These are phyloP conservation scores for Lecanoromycetidae sp. DNA, from an alignment of 2,329 filamentous ascomycete genomes.

Conservation along the genomic window DNA sequence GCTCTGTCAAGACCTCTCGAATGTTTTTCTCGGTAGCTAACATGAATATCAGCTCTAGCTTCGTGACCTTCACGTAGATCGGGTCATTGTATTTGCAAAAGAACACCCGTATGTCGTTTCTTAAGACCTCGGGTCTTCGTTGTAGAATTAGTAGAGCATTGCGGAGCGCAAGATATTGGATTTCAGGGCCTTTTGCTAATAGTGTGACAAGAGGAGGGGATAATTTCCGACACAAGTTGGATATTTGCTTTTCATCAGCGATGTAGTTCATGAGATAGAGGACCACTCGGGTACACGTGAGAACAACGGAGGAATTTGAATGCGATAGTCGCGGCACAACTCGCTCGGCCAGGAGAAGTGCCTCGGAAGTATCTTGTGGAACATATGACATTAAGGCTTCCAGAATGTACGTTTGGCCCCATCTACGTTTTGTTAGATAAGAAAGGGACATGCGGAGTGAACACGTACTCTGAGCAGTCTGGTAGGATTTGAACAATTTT, in stretches of 20 bases:
- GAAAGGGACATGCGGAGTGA: not conserved
- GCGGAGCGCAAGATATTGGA: constrained; percentile 90
- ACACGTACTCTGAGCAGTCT: constrained; percentile 84
- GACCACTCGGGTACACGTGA: constrained; percentile 92
- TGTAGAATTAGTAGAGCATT: constrained; percentile 93
- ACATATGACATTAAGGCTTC: constrained; percentile 97
- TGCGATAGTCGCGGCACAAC: constrained; percentile 93
- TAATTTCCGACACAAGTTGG: constrained; percentile 76
- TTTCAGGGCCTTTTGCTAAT: constrained; percentile 88
- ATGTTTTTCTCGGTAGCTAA: constrained; percentile 92
- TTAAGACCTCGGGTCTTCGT: constrained; percentile 77
- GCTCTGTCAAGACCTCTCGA: constrained; percentile 81
- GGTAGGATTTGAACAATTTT: constrained; percentile 95
- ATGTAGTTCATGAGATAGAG: constrained; percentile 99
- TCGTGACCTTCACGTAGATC: constrained; percentile 98
- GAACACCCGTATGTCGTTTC: constrained; percentile 95
- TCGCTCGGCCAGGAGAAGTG: constrained; percentile 77
- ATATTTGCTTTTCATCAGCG: constrained; percentile 75
- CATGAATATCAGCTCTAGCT: constrained; percentile 98
- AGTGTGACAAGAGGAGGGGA: constrained; percentile 91
- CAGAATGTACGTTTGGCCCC: constrained; percentile 97
- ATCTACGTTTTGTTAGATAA: constrained; percentile 42
- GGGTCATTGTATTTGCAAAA: constrained; percentile 99
- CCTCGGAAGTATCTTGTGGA: constrained; percentile 79
- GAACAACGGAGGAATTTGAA: constrained; percentile 88